Evolutionary conservation across 208 protist genomes (phyloP).

Genomic region (Wallacemonas sp.): DNA sequence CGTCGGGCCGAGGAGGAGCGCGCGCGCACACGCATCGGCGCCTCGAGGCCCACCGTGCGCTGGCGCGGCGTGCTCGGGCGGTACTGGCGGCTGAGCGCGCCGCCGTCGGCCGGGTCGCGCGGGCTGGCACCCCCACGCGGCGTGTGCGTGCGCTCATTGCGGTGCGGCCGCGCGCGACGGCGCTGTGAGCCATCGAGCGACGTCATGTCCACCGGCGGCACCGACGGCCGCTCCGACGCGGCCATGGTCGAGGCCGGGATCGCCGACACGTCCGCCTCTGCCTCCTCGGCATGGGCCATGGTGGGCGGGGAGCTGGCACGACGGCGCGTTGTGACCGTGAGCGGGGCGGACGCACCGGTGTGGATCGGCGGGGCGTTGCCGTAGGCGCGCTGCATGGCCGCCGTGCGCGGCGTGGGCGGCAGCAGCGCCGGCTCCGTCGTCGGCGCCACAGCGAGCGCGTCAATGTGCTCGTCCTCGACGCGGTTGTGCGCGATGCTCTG

Average conservation of each 20-base stretch:
- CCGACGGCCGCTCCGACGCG: neutral
- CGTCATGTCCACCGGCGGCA: constrained; percentile 1
- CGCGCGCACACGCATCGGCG: constrained; percentile 4
- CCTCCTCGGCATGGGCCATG: neutral
- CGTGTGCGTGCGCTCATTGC: neutral
- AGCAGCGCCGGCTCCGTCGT: constrained; percentile 12
- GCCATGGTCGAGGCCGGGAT: neutral
- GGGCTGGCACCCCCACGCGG: too few relatives aligned
- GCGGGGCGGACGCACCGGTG: neutral
- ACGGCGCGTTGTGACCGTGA: constrained; percentile 9
- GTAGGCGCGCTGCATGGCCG: constrained; percentile 3
- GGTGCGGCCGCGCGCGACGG: neutral
- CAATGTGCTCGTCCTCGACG: constrained; percentile 12
- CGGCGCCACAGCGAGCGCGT: neutral
- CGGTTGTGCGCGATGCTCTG: constrained; percentile 22
- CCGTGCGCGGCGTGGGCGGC: constrained; percentile 7
- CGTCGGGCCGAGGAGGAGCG: constrained; percentile 3
- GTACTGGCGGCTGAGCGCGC: constrained; percentile 9
- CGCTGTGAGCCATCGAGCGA: constrained; percentile 3
- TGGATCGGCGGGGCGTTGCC: neutral
- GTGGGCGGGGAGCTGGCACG: neutral
- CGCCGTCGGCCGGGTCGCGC: neutral
- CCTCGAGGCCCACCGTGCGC: constrained; percentile 12
- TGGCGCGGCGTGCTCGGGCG: constrained; percentile 9
- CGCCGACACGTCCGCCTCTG: neutral